Base-by-base conservation (phyloP, 176 grass and related monocot genomes). In the Avena atlantica region DNA sequence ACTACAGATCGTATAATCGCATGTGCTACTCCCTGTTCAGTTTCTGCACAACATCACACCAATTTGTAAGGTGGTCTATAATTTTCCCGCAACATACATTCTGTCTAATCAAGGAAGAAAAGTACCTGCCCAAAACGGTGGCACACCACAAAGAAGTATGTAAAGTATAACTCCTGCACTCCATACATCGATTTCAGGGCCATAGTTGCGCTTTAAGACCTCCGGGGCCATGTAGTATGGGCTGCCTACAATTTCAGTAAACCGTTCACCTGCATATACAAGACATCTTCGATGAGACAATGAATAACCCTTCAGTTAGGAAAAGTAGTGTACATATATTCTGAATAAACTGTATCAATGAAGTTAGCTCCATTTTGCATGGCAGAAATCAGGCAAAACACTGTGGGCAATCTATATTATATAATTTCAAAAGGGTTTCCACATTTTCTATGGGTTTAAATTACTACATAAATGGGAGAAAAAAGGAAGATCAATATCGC, bases 221-320 rank as follows among this genome's bases (percentile, higher is more conserved):
- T 99, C 97, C 50, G 97, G 97, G 57, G 97, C 97, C 97, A 99
- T 99, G 89, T 99, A 99, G 88, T 99, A 99, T 40, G 97, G 97
- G 57, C 97, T 99, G 25, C 97, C 97, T 31, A 99, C 97, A 53
- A 99, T 99, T 94, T 99, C 97, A 12, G 84, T 78, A 84, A 99
- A 94, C 9, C 81, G 85, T 63, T 99, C 97, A 68, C 94, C 97
- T 99, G 87, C 51, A 80, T 70, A 83, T 24, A 20, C 42, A 90
- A 84, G 50, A 7, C 20, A 66, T 53, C 42, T 9, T 68, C 20
- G 29, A 42, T 52, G n/a, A 80, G 73, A 29, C 6, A 8, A 42
- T 34, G 37, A 76, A 76, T 14, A 87, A 53, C 14, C 64, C 78
- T 90, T 82, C 16, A 48, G 20, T 20, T 69, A 40, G 27, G 80